Evolutionary conservation across 2,329 filamentous ascomycete genomes (phyloP).

Genomic region (Fonsecaea pugnacius): DNA sequence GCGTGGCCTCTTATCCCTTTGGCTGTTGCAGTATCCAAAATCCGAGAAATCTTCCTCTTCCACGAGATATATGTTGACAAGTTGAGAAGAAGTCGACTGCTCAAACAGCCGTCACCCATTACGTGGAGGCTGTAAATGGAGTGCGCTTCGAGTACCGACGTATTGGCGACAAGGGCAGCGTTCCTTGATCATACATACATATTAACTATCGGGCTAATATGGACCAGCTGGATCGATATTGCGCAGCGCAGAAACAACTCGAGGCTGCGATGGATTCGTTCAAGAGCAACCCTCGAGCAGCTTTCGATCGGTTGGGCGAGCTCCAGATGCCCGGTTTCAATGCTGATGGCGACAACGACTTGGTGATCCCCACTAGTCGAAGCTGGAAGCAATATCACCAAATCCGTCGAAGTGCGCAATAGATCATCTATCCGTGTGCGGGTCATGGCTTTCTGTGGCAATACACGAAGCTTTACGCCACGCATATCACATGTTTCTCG

Average conservation of each 20-base stretch:
- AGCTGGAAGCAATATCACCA: constrained; percentile 31
- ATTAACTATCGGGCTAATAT: constrained; percentile 32
- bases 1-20: background rate
- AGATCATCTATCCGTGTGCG: constrained; percentile 29
- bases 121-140: constrained; percentile 23
- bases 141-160: constrained; percentile 30
- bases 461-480: constrained; percentile 25
- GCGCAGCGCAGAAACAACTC: constrained; percentile 18
- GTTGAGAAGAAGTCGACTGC: constrained; percentile 8
- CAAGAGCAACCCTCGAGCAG: constrained; percentile 16
- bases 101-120: constrained; percentile 30
- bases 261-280: constrained; percentile 16
- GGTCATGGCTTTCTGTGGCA: constrained; percentile 33
- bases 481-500: constrained; percentile 29
- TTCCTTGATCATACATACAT: constrained; percentile 29
- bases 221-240: constrained; percentile 24
- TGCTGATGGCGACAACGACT: constrained; percentile 27
- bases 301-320: constrained; percentile 26
- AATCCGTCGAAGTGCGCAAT: constrained; percentile 28
- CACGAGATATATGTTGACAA: background rate
- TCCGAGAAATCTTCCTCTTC: background rate
- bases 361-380: constrained; percentile 27
- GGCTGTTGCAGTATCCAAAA: background rate
- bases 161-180: constrained; percentile 15
- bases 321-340: constrained; percentile 28